Percentiles rank a stretch among this genome's conserved stretches.
Conservation (phyloP, 2,329 filamentous ascomycete genomes). For the Aurifilum marmelostoma region DNA sequence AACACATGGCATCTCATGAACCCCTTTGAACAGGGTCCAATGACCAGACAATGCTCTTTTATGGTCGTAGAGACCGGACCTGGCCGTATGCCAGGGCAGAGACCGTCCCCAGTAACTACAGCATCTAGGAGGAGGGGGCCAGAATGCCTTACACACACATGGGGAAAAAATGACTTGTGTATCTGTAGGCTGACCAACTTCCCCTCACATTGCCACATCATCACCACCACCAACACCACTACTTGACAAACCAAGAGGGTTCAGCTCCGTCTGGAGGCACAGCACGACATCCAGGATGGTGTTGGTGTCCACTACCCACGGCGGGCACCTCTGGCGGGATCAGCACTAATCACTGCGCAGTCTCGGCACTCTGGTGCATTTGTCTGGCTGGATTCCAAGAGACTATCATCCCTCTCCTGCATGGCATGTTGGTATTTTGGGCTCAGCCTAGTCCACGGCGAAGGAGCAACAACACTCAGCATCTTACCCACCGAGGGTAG, state of each 20-base stretch:
- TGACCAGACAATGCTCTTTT: background rate
- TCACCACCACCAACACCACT: background rate
- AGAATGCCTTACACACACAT: background rate
- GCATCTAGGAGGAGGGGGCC: too few species aligned
- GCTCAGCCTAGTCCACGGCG: background rate
- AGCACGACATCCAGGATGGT: background rate
- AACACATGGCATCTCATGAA: background rate
- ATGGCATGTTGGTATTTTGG: slow-evolving; percentile 23
- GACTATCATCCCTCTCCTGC: slow-evolving; percentile 4
- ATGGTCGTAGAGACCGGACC: background rate
- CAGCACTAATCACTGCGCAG: slow-evolving; percentile 23
- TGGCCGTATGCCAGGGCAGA: background rate
- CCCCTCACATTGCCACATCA: background rate
- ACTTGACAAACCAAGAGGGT: background rate
- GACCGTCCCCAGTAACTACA: background rate
- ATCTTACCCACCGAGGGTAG: background rate
- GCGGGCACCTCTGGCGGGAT: background rate
- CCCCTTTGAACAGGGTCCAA: background rate
- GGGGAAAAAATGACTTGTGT: background rate
- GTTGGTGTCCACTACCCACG: background rate
- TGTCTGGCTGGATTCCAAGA: slow-evolving; percentile 5
- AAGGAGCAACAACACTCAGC: background rate
- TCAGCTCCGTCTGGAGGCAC: background rate
- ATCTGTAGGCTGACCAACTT: background rate
- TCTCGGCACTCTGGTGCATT: background rate